Evolutionary conservation across 148 eudicot species (phyloP), one percentile per base, ranked within the genome.

Genomic region (Vaccinium macrocarpon): DNA sequence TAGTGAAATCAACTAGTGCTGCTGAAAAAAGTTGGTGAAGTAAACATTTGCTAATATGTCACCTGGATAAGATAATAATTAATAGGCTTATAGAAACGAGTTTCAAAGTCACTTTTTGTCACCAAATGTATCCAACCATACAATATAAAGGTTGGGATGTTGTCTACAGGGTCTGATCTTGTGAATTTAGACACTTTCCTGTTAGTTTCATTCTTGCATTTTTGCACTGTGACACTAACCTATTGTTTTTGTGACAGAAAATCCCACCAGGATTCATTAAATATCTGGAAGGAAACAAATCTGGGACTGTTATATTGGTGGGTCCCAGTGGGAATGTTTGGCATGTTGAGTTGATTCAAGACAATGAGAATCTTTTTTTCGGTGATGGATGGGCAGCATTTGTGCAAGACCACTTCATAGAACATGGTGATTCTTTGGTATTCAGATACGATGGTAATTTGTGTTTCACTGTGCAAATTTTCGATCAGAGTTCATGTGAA

Each of bases 291-390:
- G 91, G 90, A 57, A 89, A 76, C 62, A 86, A 87, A 18, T 85
- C 89, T 49, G 95, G 93, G 75, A 84, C 90, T 48, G 88, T 91
- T 57, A 84, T 86, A 32, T 88, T 96, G 78, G 88, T 76, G 57
- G 99, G 99, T 84, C 97, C 99, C 8, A 92, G 99, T 90, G 98
- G 97, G 85, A 86, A 91, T 83, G 53, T 85, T 42, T 96, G 99
- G 99, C 84, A 83, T 84, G 95, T 88, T 51, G 79, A 92, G 78
- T 86, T 96, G 81, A 78, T 89, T 76, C 88, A 82, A 87, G 72
- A 85, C 2, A 87, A 87, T 79, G 91, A 86, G 73, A 88, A 88
- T 86, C 86, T 96, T 76, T 90, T 85, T 88, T 82, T 96, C 81
- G 82, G 85, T 85, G 91, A 86, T 82, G 99, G 97, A 73, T 96